A percentile compares a stretch with the other conserved stretches of the same genome.
Evolutionary conservation across 2,329 filamentous ascomycete genomes (phyloP).

Genomic region (Claviceps purpurea): DNA sequence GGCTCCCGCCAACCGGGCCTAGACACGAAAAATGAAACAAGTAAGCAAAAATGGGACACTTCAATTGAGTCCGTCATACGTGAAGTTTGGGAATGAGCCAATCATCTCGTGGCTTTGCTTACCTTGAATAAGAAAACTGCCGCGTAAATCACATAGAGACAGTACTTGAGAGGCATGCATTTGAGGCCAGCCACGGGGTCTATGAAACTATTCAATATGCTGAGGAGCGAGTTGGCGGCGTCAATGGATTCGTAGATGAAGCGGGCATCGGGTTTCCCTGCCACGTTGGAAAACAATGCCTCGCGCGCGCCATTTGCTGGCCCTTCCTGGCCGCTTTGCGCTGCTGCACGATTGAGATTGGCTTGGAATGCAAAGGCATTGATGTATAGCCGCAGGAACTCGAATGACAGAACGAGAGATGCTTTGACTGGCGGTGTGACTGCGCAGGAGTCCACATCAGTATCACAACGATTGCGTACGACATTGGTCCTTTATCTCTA

Average conservation of each 20-base stretch:
- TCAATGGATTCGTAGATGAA: constrained; percentile 56
- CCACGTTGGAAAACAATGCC: constrained; percentile 38
- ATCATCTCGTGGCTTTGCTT: not conserved
- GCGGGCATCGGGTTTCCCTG: constrained; percentile 46
- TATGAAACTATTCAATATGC: constrained; percentile 44
- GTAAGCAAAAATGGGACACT: too few species aligned
- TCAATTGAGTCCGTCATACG: too few species aligned
- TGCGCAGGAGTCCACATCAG: constrained; percentile 11
- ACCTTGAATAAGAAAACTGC: constrained; percentile 54
- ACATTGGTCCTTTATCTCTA: too few species aligned
- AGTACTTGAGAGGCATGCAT: constrained; percentile 52
- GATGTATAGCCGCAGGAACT: constrained; percentile 60
- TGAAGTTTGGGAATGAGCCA: too few species aligned
- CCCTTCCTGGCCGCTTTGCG: constrained; percentile 19
- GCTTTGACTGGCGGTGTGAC: constrained; percentile 53
- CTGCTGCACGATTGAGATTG: constrained; percentile 38
- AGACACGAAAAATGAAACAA: too few species aligned
- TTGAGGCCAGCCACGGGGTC: constrained; percentile 44
- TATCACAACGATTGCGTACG: too few species aligned
- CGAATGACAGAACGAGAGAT: constrained; percentile 55
- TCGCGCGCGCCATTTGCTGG: constrained; percentile 19
- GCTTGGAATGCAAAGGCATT: constrained; percentile 68
- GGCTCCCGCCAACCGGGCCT: constrained; percentile 45
- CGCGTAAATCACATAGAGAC: constrained; percentile 48
- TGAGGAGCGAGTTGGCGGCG: constrained; percentile 47